Evolutionary conservation across 441 rosid species (phyloP).

Genomic region (California macrophylla): DNA sequence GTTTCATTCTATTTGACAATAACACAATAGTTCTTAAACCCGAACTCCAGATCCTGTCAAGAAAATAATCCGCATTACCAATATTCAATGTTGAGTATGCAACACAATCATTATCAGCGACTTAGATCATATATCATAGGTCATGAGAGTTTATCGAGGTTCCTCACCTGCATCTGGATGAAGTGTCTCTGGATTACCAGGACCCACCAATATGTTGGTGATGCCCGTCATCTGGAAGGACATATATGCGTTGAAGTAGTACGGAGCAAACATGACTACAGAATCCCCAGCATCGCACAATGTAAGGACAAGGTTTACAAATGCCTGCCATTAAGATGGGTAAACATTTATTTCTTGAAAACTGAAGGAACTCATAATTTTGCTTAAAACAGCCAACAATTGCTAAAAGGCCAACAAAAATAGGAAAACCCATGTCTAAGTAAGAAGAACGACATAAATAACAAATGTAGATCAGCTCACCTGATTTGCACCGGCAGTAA

Average conservation of each 20-base stretch:
- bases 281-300: slow-evolving; percentile 87
- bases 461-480: slow-evolving; percentile 23
- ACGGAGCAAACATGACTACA: slow-evolving; percentile 93
- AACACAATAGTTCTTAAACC: too few species aligned
- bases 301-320: slow-evolving; percentile 77
- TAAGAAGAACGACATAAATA: slow-evolving; percentile 9
- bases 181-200: slow-evolving; percentile 57
- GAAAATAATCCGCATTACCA: background rate
- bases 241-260: slow-evolving; percentile 96
- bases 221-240: slow-evolving; percentile 98
- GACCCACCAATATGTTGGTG: slow-evolving; percentile 78
- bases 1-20: too few species aligned
- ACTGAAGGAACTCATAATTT: background rate
- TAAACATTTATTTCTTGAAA: slow-evolving; percentile 5
- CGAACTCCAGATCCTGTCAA: background rate
- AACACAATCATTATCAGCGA: background rate
- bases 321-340: slow-evolving; percentile 54
- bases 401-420: background rate
- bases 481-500: slow-evolving; percentile 99
- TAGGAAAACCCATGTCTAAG: background rate
- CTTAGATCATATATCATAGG: background rate
- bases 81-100: background rate
- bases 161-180: slow-evolving; percentile 81
- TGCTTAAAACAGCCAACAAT: background rate
- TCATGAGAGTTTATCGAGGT: slow-evolving; percentile 8